phyloP scores from a whole-genome alignment of 768 basidiomycete species.

The Boletus tylopilopsis region DNA sequence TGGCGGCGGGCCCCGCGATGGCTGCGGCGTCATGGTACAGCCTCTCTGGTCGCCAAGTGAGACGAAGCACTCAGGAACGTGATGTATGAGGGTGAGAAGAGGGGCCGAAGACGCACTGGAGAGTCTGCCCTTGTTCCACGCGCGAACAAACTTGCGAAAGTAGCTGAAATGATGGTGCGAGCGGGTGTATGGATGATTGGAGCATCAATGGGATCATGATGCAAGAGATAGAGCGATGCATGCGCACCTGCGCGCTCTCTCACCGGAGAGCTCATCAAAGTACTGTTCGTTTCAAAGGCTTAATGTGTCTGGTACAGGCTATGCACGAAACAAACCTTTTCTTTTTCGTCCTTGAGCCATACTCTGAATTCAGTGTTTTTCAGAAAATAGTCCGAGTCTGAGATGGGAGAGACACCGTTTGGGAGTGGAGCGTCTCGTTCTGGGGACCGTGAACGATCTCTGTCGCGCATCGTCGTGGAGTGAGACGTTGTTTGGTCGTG shows the following conservation, averaged over 20 bases:
- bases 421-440: slow-evolving; percentile 39
- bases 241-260: slow-evolving; percentile 70
- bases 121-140: slow-evolving; percentile 80
- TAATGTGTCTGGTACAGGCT: neutral
- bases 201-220: slow-evolving; percentile 16
- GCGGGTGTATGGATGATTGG: neutral
- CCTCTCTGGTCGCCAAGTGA: slow-evolving; percentile 35
- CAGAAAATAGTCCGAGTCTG: slow-evolving; percentile 84
- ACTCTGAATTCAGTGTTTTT: slow-evolving; percentile 82
- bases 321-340: slow-evolving; percentile 41
- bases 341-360: slow-evolving; percentile 78
- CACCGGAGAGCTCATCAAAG: slow-evolving; percentile 81
- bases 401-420: slow-evolving; percentile 56
- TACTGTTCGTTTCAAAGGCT: slow-evolving; percentile 1
- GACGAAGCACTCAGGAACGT: neutral
- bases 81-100: neutral
- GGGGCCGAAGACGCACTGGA: slow-evolving; percentile 41
- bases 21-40: slow-evolving; percentile 62
- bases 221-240: neutral
- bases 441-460: neutral
- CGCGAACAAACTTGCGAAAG: slow-evolving; percentile 91
- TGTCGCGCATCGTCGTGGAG: neutral
- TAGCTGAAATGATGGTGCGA: slow-evolving; percentile 47
- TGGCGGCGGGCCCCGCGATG: slow-evolving; percentile 51
- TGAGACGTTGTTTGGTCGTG: neutral